These are phyloP conservation scores for Solanum hybrid DNA, from an alignment of 305 asterid species.

Conservation along the genomic window DNA sequence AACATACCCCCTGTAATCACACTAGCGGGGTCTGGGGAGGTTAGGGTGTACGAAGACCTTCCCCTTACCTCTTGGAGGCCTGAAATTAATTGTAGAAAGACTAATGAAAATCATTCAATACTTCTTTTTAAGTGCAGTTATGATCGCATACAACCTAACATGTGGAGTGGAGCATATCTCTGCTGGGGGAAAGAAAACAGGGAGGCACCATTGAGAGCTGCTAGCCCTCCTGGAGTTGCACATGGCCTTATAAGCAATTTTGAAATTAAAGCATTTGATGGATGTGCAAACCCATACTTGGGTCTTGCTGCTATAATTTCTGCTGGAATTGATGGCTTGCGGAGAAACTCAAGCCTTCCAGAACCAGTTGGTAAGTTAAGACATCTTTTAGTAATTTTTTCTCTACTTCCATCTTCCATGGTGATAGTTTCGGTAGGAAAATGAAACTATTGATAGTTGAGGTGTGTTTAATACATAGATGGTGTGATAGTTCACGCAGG, in stretches of 20 bases:
- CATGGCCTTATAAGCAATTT: slow-evolving; percentile 74
- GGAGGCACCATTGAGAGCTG: slow-evolving; percentile 86
- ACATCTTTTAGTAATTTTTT: background rate
- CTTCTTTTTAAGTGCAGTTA: slow-evolving; percentile 37
- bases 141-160: slow-evolving; percentile 90
- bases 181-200: slow-evolving; percentile 94
- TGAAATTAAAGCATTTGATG: slow-evolving; percentile 86
- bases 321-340: slow-evolving; percentile 81
- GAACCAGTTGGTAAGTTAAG: slow-evolving; percentile 70
- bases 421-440: background rate
- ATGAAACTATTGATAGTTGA: background rate
- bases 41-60: rapidly evolving
- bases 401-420: background rate
- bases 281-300: slow-evolving; percentile 93
- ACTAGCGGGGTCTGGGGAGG: background rate
- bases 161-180: slow-evolving; percentile 93
- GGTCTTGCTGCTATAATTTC: slow-evolving; percentile 73
- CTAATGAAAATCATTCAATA: background rate
- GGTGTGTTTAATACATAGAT: background rate
- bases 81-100: background rate
- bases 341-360: slow-evolving; percentile 48
- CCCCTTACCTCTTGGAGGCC: background rate
- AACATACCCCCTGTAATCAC: background rate
- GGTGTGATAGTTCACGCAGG: background rate
- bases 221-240: slow-evolving; percentile 85